Evolutionary conservation across 495 filamentous ascomycete species (phyloP).

Genomic region (Aspergillus sclerotiicarbonarius): DNA sequence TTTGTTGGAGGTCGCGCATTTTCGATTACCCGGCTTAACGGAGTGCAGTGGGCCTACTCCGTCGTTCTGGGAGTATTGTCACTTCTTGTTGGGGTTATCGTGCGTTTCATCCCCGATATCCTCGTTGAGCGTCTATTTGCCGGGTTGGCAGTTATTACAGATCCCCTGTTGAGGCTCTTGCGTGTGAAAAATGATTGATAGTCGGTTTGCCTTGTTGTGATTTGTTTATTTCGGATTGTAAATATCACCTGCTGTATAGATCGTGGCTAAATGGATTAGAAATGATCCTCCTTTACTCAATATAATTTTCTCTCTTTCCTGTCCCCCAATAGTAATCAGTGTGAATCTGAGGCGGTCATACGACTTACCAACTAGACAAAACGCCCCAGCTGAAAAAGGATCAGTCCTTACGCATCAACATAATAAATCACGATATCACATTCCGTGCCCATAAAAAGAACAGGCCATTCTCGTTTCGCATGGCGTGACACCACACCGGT

Average conservation of each 20-base stretch:
- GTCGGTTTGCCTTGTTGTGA: not conserved
- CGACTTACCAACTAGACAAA: too few species aligned
- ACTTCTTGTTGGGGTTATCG: not conserved
- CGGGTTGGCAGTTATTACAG: not conserved
- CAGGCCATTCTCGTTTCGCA: too few species aligned
- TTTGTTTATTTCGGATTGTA: not conserved
- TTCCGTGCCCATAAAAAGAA: too few species aligned
- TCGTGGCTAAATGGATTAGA: not conserved
- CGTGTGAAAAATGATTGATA: not conserved
- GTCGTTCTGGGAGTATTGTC: not conserved
- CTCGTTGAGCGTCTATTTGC: not conserved
- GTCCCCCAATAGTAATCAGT: too few species aligned
- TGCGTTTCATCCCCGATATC: not conserved
- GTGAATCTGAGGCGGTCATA: too few species aligned
- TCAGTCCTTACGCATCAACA: too few species aligned
- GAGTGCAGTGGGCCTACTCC: constrained; percentile 58
- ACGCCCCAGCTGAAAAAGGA: too few species aligned
- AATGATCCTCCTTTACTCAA: too few species aligned
- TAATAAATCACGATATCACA: too few species aligned
- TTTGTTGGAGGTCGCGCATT: constrained; percentile 66
- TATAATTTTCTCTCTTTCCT: too few species aligned
- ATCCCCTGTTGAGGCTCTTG: not conserved
- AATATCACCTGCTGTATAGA: not conserved
- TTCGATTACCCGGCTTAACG: constrained; percentile 57
- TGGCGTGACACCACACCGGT: too few species aligned